Conservation (phyloP, 768 basidiomycete genomes). For the Lactarius hengduanensis region DNA sequence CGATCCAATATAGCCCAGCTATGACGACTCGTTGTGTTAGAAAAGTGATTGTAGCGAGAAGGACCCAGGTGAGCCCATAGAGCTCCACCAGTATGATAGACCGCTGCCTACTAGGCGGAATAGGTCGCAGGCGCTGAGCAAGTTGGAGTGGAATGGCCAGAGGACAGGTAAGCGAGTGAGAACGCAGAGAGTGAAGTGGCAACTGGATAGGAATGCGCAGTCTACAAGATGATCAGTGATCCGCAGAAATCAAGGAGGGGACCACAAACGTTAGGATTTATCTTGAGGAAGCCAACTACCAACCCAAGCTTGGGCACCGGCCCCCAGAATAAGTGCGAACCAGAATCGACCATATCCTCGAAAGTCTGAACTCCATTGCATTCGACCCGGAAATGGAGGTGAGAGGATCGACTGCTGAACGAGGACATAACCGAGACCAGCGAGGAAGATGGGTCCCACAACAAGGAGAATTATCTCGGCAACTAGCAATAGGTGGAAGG, state of each 20-base stretch:
- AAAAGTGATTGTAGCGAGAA: conserved; percentile 52
- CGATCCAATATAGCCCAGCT: conserved; percentile 57
- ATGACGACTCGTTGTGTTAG: conserved; percentile 43
- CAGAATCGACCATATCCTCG: conserved; percentile 60
- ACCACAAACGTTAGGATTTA: conserved; percentile 64
- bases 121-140: conserved; percentile 34
- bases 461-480: conserved; percentile 61
- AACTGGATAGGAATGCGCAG: conserved; percentile 57
- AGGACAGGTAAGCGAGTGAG: conserved; percentile 52
- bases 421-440: conserved; percentile 37
- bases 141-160: conserved; percentile 43
- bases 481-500: conserved; percentile 49
- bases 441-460: conserved; percentile 58
- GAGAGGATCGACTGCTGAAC: conserved; percentile 23
- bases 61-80: conserved; percentile 57
- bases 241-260: background rate
- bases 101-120: conserved; percentile 46
- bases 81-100: conserved; percentile 50
- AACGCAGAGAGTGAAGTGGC: conserved; percentile 49
- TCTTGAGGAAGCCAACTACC: conserved; percentile 46
- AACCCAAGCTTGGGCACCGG: conserved; percentile 49
- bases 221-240: conserved; percentile 42
- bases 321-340: conserved; percentile 49
- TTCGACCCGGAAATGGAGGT: conserved; percentile 5
- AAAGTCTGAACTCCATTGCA: conserved; percentile 19